Evolutionary conservation across 2,329 filamentous ascomycete genomes (phyloP), one percentile per base, ranked within the genome.

Genomic region (Sclerotinia spermophila): DNA sequence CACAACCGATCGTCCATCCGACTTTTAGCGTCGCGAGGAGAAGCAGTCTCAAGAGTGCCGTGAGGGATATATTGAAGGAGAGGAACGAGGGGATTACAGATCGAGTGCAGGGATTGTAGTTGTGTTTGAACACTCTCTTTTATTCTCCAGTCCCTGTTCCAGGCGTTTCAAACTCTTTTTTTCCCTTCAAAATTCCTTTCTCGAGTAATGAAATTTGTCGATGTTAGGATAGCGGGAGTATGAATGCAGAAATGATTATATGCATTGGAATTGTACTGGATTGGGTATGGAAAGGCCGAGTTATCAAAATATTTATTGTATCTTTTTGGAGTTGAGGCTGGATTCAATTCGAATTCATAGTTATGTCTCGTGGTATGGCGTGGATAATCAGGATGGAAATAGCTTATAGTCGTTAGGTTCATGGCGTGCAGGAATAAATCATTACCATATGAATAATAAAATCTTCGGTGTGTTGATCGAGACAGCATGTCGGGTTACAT

Each of bases 11-110:
- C 17, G n/a, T 53, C 48, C 40, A 66, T 13, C 62, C 62, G 35
- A 17, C 62, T 40, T 66, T 66, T 13, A 53, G 24, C 30, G 62
- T 38, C 15, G 19, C 35, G 27, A 53, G 62, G 35, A 53, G 53
- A 13, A 66, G 62, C 35, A 66, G 62, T 53, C 62, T 66, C 13
- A 66, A 66, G n/a, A 66, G 62, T 53, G 33, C n/a, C 7, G 62
- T 66, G 45, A 66, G 45, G n/a, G 62, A 66, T 1, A 66, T 66
- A 27, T 53, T 66, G 15, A 65, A 40, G 61, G 61, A 65, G 44
- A 27, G 7, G 44, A 53, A 53, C 53, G 62, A 66, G 45, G 62
- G 45, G 2, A 53, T 66, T 15, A 53, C 33, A 5, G 45, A 66
- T 40, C 45, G 35, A 53, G 45, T 42, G 5, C 21, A 66, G 13